These are phyloP conservation scores for Leishmania guyanensis DNA, from an alignment of 208 protist genomes.

Conservation along the genomic window DNA sequence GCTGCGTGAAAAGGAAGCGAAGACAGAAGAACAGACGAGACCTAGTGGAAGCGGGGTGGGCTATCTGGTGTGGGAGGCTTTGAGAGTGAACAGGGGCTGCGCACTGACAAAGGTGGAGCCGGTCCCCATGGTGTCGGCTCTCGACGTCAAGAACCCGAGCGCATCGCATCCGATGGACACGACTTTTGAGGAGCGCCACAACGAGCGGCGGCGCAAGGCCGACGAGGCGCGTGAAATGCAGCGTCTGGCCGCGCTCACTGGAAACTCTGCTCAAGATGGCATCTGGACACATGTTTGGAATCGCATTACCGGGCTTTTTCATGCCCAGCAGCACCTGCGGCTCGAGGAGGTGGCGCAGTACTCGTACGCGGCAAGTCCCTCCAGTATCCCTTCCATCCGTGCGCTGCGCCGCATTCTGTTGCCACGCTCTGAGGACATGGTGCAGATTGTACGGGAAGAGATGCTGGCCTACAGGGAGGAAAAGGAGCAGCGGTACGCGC, in stretches of 20 bases:
- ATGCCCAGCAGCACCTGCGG: slow-evolving; percentile 13
- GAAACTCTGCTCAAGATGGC: neutral
- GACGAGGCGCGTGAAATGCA: slow-evolving; percentile 48
- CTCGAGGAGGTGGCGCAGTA: slow-evolving; percentile 57
- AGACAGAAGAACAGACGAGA: neutral
- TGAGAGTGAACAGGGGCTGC: slow-evolving; percentile 15
- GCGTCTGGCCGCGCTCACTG: slow-evolving; percentile 25
- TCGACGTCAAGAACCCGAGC: slow-evolving; percentile 13
- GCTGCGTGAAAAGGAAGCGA: neutral
- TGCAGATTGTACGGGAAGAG: slow-evolving; percentile 84
- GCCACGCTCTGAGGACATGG: slow-evolving; percentile 83
- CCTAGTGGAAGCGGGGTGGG: neutral
- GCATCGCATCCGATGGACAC: slow-evolving; percentile 83
- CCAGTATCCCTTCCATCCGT: slow-evolving; percentile 65
- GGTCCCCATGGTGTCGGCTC: slow-evolving; percentile 2
- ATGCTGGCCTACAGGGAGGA: slow-evolving; percentile 75
- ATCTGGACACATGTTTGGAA: slow-evolving; percentile 14
- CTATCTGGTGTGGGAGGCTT: slow-evolving; percentile 24
- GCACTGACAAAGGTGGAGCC: neutral
- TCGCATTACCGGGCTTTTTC: slow-evolving; percentile 67
- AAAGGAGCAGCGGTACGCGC: slow-evolving; percentile 40
- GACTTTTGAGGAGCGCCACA: slow-evolving; percentile 43
- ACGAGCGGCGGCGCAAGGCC: slow-evolving; percentile 23
- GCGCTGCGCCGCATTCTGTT: slow-evolving; percentile 74
- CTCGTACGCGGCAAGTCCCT: slow-evolving; percentile 83